Evolutionary conservation across 176 grass and related monocot genomes (phyloP), one percentile per base, ranked within the genome.

Genomic region (Musa itinerans): DNA sequence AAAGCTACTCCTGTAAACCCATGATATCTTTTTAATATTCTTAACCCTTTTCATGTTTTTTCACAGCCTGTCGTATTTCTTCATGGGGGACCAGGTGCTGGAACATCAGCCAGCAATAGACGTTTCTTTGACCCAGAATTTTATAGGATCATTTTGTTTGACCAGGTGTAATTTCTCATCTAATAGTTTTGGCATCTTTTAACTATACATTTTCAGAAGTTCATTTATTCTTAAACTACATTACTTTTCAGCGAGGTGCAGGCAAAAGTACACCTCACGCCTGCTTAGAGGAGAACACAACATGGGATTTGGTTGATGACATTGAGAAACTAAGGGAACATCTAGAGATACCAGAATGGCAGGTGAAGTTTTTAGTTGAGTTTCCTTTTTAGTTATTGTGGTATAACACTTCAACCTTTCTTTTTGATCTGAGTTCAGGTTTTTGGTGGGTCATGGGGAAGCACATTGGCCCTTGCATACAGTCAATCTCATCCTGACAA

Each of bases 401-500:
- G 59, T 63, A 20, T 15, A 43, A 34, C 8, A 81, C 16, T 81
- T 34, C 52, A 34, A 11, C 53, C 53, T 77, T 21, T 21, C 59
- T 5, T 15, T 56, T 80, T 43, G 3, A n/a, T 14, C 5, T 7
- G 15, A 50, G 78, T 84, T 76, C 26, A 99, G 95, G 96, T 99
- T 25, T 99, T 99, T 76, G 96, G 96, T 27, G 91, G 91, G 58
- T 99, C 91, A 6, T 99, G 91, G 96, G 95, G 96, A 81, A 99
- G 96, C 81, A 99, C 91, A 21, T 92, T 99, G 78, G 86, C 86
- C 67, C 88, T 99, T 62, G 88, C 86, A 1, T 94, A 99, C 73
- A 92, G 91, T 73, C 88, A 95, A 75, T 82, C 74, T 23, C 91
- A 95, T 53, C 96, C 96, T 72, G 91, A 94, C 8, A 95, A 89